A percentile compares a stretch with the other conserved stretches of the same genome.
phyloP scores from a whole-genome alignment of 768 basidiomycete genomes.

The Mycena chlorophos region DNA sequence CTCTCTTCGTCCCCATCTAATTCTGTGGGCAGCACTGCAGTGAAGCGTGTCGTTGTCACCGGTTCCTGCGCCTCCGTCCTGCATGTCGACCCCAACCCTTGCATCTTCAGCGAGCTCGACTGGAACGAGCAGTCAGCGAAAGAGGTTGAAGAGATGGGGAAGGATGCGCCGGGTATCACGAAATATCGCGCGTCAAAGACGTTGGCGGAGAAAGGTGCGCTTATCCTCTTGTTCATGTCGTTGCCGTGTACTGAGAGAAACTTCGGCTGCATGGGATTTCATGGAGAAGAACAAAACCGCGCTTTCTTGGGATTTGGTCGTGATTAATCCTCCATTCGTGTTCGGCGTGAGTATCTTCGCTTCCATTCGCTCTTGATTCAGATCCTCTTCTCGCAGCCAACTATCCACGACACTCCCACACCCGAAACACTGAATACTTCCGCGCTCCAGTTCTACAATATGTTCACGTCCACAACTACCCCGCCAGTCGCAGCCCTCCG shows the following conservation, averaged over 20 bases:
- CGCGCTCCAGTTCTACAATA: conserved; percentile 32
- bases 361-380: background rate
- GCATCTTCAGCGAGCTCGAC: conserved; percentile 47
- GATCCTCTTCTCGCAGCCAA: conserved; percentile 32
- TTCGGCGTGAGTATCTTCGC: conserved; percentile 29
- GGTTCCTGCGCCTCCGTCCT: conserved; percentile 55
- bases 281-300: conserved; percentile 38
- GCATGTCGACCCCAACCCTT: conserved; percentile 23
- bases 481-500: conserved; percentile 24
- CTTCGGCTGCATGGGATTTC: conserved; percentile 45
- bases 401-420: conserved; percentile 35
- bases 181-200: conserved; percentile 63
- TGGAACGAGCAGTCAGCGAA: conserved; percentile 58
- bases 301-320: conserved; percentile 52
- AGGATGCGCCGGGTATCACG: conserved; percentile 35
- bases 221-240: background rate
- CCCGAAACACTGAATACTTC: conserved; percentile 39
- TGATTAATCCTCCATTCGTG: conserved; percentile 53
- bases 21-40: conserved; percentile 17
- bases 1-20: background rate
- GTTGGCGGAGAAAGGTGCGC: conserved; percentile 54
- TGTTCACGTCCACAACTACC: conserved; percentile 27
- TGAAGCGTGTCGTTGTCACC: conserved; percentile 66
- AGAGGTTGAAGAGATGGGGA: conserved; percentile 51
- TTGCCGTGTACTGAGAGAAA: background rate